Evolutionary conservation across 1,284 basidiomycete genomes (phyloP).

Genomic region (Ustilago esculenta): DNA sequence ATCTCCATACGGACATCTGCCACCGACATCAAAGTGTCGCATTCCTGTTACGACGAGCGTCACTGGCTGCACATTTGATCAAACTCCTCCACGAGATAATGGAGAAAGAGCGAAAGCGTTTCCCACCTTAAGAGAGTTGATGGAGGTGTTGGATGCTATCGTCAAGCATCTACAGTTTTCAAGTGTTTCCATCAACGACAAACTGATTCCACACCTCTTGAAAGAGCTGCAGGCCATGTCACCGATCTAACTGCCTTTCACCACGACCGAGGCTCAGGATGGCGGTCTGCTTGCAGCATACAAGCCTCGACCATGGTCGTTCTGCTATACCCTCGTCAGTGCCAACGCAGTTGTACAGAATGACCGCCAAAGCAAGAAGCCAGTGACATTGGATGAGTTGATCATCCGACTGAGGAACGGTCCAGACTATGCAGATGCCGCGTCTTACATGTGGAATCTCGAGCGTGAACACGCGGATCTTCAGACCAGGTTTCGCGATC

Average conservation of each 20-base stretch:
- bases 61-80: not conserved
- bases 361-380: slow-evolving; percentile 4
- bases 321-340: not conserved
- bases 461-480: not conserved
- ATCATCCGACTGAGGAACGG: not conserved
- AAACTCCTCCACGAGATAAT: not conserved
- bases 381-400: slow-evolving; percentile 9
- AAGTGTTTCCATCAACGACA: not conserved
- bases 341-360: no score
- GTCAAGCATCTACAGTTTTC: slow-evolving; percentile 5
- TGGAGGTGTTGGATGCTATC: slow-evolving; percentile 1
- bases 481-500: slow-evolving; percentile 8
- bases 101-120: slow-evolving; percentile 1
- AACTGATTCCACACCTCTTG: slow-evolving; percentile 4
- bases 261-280: slow-evolving; percentile 5
- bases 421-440: not conserved
- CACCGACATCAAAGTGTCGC: no score
- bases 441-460: not conserved
- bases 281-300: not conserved
- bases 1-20: not conserved
- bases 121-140: slow-evolving; percentile 1
- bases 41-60: no score
- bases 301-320: slow-evolving; percentile 8
- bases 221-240: slow-evolving; percentile 2
- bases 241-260: slow-evolving; percentile 17